phyloP scores from a whole-genome alignment of 768 basidiomycete species.

The Hortiboletus flavorubellus region DNA sequence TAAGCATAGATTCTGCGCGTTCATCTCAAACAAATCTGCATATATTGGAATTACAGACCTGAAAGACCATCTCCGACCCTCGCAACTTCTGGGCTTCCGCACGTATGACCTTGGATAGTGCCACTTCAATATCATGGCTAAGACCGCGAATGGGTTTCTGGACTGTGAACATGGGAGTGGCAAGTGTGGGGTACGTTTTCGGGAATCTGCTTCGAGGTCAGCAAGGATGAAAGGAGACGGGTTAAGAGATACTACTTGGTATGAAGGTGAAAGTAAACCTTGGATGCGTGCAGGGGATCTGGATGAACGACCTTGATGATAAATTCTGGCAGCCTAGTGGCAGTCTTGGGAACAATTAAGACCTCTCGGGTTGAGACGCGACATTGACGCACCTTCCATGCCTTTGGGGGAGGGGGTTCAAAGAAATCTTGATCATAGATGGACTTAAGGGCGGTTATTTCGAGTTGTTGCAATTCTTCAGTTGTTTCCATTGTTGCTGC shows the following conservation, averaged over 20 bases:
- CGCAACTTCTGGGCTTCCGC: conserved; percentile 60
- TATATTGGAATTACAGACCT: conserved; percentile 40
- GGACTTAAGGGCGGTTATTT: conserved; percentile 76
- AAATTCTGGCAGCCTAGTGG: conserved; percentile 69
- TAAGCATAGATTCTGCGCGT: conserved; percentile 23
- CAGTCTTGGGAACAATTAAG: conserved; percentile 45
- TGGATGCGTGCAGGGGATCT: conserved; percentile 49
- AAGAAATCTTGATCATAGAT: conserved; percentile 80
- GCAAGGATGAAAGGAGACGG: not conserved
- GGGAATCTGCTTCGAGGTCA: conserved; percentile 52
- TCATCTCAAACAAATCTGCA: not conserved
- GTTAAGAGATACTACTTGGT: conserved; percentile 49
- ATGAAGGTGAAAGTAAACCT: conserved; percentile 63
- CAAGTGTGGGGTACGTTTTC: conserved; percentile 75
- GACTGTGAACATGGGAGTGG: conserved; percentile 64
- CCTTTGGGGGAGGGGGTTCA: conserved; percentile 69
- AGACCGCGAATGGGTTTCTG: conserved; percentile 64
- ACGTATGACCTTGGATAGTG: conserved; percentile 57
- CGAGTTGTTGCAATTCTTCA: conserved; percentile 62
- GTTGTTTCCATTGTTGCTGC: conserved; percentile 59
- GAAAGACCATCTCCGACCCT: conserved; percentile 77
- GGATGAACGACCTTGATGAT: conserved; percentile 70
- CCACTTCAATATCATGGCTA: conserved; percentile 50
- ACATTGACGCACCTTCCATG: conserved; percentile 63
- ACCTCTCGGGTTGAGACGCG: conserved; percentile 9